These are phyloP conservation scores for Metschnikowia aberdeeniae DNA, from an alignment of 805 yeast species.

Conservation along the genomic window DNA sequence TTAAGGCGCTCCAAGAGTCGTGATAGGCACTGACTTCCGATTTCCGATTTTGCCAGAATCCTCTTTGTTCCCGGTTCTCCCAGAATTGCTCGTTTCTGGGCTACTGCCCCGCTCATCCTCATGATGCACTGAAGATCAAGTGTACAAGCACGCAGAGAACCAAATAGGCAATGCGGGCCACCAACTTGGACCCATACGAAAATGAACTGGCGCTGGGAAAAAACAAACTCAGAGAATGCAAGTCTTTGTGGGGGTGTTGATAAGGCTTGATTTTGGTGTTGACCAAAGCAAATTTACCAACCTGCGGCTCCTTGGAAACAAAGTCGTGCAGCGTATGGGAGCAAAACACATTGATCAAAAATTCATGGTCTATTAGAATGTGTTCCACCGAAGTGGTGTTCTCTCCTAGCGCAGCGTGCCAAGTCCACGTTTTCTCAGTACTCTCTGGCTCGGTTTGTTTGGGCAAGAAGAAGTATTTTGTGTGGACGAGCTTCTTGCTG, in stretches of 20 bases:
- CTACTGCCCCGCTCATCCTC: not conserved
- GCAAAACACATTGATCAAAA: conserved; percentile 12
- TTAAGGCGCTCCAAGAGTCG: conserved; percentile 67
- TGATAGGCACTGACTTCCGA: too few species aligned
- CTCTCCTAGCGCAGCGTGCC: too few species aligned
- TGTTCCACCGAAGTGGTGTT: conserved; percentile 1
- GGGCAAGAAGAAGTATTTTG: conserved; percentile 1
- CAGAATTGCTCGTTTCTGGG: too few species aligned
- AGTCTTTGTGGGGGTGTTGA: not conserved
- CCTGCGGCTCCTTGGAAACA: conserved; percentile 1
- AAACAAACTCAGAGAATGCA: not conserved
- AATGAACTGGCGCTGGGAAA: not conserved
- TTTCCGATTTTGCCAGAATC: too few species aligned
- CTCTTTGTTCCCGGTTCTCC: too few species aligned
- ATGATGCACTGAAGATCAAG: not conserved
- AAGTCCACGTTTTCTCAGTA: too few species aligned
- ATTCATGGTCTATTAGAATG: conserved; percentile 10
- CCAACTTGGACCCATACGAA: not conserved
- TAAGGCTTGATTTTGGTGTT: not conserved
- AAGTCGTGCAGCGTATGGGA: conserved; percentile 13
- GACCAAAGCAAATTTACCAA: conserved; percentile 1
- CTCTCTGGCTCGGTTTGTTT: not conserved
- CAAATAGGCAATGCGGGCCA: not conserved
- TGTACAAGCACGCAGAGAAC: conserved; percentile 1
- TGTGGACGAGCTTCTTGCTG: conserved; percentile 1